phyloP scores from a whole-genome alignment of 2,329 filamentous ascomycete genomes.

The Colletotrichum liriopes region DNA sequence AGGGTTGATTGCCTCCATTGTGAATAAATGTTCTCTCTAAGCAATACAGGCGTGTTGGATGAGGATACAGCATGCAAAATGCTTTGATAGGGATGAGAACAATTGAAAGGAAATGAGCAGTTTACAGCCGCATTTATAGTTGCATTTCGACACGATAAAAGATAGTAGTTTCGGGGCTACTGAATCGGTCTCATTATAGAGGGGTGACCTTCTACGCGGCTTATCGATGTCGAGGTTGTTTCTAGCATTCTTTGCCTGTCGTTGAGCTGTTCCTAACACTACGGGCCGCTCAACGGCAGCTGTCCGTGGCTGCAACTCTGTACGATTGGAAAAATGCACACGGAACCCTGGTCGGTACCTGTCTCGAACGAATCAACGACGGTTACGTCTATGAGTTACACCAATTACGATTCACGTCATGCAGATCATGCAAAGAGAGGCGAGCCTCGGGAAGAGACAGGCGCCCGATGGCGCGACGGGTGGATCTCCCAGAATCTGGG shows the following conservation, averaged over 20 bases:
- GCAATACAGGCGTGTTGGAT: background rate
- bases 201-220: too few relatives aligned
- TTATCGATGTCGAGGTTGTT: background rate
- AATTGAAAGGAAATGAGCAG: too few relatives aligned
- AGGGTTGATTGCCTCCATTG: background rate
- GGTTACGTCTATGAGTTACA: too few relatives aligned
- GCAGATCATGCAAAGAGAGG: slow-evolving; percentile 20
- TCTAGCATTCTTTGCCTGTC: background rate
- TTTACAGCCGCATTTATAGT: too few relatives aligned
- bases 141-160: too few relatives aligned
- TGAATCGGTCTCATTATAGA: background rate
- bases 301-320: background rate
- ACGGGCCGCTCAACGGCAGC: background rate
- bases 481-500: too few relatives aligned
- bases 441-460: slow-evolving; percentile 11
- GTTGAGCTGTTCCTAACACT: background rate
- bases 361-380: background rate
- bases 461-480: too few relatives aligned
- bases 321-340: background rate
- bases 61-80: background rate
- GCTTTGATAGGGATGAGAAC: too few relatives aligned
- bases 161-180: too few relatives aligned
- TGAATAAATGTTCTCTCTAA: background rate
- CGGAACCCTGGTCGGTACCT: background rate
- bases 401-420: slow-evolving; percentile 16